Percentiles rank a stretch among this genome's conserved stretches.
Conservation (phyloP, 768 basidiomycete genomes). For the Cantharellus cinnabarinus region DNA sequence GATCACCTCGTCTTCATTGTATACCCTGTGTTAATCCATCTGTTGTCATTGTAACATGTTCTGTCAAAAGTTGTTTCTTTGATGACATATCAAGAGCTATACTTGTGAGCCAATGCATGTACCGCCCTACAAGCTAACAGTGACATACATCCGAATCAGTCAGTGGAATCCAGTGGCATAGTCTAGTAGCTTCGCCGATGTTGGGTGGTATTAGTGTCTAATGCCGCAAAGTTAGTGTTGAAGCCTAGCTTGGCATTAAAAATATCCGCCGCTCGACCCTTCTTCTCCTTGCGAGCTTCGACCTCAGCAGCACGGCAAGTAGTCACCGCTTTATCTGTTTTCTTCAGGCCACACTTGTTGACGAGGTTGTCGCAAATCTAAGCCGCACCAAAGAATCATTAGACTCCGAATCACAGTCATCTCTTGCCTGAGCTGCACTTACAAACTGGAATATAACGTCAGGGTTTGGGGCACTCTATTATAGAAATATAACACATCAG, state of each 20-base stretch:
- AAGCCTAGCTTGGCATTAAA: constrained; percentile 4
- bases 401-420: background rate
- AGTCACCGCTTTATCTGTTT: background rate
- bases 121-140: too few relatives aligned
- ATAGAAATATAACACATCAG: too few relatives aligned
- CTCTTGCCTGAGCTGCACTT: background rate
- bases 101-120: too few relatives aligned
- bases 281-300: background rate
- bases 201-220: background rate
- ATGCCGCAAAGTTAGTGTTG: constrained; percentile 2
- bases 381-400: background rate
- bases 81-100: too few relatives aligned
- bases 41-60: too few relatives aligned
- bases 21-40: too few relatives aligned
- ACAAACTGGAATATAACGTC: background rate
- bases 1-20: too few relatives aligned
- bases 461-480: background rate
- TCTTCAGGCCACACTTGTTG: constrained; percentile 2
- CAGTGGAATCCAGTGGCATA: too few relatives aligned
- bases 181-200: too few relatives aligned
- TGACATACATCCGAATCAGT: too few relatives aligned
- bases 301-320: constrained; percentile 1
- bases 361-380: constrained; percentile 4
- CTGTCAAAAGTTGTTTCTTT: too few relatives aligned
- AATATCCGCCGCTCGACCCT: constrained; percentile 1